A percentile compares a stretch with the other conserved stretches of the same genome.
These are phyloP conservation scores for Kuraishia ogatae DNA, from an alignment of 805 yeast genomes.

Conservation along the genomic window DNA sequence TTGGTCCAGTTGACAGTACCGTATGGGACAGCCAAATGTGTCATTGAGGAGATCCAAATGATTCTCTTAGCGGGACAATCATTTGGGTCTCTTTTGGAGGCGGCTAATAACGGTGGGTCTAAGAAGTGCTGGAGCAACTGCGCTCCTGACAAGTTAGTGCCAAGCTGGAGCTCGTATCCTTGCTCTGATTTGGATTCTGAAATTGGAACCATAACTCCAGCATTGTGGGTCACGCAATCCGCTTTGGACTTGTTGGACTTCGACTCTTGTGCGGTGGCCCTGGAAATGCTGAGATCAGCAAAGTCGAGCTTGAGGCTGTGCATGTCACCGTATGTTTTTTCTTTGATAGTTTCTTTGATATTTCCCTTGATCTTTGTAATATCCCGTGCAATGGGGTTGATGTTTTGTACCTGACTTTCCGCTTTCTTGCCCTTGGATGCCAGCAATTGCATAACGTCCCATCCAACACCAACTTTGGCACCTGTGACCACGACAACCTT, in stretches of 20 bases:
- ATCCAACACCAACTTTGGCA: constrained; percentile 93
- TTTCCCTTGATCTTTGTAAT: constrained; percentile 24
- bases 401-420: no score
- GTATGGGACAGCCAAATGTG: constrained; percentile 16
- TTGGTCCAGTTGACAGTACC: constrained; percentile 8
- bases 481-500: constrained; percentile 85
- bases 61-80: constrained; percentile 23
- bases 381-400: constrained; percentile 27
- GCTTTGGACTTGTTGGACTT: constrained; percentile 17
- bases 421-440: constrained; percentile 23
- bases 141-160: constrained; percentile 37
- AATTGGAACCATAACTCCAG: constrained; percentile 35
- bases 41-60: constrained; percentile 27
- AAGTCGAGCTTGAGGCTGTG: constrained; percentile 24
- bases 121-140: constrained; percentile 31
- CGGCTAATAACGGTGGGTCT: constrained; percentile 25
- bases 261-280: constrained; percentile 24
- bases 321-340: constrained; percentile 8
- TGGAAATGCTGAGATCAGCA: constrained; percentile 32
- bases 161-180: constrained; percentile 37
- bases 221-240: constrained; percentile 32
- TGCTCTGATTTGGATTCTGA: constrained; percentile 27
- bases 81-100: constrained; percentile 14
- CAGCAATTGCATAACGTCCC: constrained; percentile 31
- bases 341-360: constrained; percentile 15